Evolutionary conservation across 306 rosid genomes (phyloP).

Genomic region (Fagus crenata): DNA sequence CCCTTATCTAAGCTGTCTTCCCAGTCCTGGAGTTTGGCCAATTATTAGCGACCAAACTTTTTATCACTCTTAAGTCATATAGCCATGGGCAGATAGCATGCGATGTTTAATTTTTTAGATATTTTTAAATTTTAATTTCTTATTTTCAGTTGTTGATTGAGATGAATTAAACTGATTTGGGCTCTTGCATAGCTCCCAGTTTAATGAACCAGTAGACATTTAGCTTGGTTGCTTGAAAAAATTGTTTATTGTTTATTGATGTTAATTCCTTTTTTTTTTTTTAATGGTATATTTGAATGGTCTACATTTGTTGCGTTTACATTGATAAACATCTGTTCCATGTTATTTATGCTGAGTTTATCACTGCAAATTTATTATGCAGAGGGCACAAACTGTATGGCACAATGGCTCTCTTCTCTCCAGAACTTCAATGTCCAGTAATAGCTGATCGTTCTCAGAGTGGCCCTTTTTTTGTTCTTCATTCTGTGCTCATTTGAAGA

Average conservation of each 20-base stretch:
- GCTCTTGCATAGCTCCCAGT: background rate
- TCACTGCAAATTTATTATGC: constrained; percentile 35
- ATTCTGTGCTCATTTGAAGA: background rate
- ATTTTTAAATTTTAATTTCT: background rate
- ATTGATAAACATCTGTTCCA: constrained; percentile 1
- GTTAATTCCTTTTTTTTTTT: background rate
- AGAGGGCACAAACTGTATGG: constrained; percentile 67
- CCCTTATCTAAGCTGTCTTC: background rate
- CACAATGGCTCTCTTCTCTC: constrained; percentile 67
- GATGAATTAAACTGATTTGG: background rate
- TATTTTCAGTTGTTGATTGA: background rate
- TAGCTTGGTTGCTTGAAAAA: background rate
- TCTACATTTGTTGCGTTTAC: constrained; percentile 10
- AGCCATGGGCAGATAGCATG: background rate
- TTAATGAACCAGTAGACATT: background rate
- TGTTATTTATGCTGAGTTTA: constrained; percentile 22
- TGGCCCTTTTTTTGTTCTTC: constrained; percentile 14
- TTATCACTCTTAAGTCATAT: background rate
- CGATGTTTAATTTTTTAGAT: background rate
- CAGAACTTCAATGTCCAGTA: constrained; percentile 51
- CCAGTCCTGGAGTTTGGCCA: background rate
- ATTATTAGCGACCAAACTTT: background rate
- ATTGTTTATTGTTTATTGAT: background rate
- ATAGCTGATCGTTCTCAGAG: constrained; percentile 10
- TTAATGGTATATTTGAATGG: background rate